Evolutionary conservation across 1,284 basidiomycete genomes (phyloP), one percentile per base, ranked within the genome.

Genomic region (Cryptococcus sp.): DNA sequence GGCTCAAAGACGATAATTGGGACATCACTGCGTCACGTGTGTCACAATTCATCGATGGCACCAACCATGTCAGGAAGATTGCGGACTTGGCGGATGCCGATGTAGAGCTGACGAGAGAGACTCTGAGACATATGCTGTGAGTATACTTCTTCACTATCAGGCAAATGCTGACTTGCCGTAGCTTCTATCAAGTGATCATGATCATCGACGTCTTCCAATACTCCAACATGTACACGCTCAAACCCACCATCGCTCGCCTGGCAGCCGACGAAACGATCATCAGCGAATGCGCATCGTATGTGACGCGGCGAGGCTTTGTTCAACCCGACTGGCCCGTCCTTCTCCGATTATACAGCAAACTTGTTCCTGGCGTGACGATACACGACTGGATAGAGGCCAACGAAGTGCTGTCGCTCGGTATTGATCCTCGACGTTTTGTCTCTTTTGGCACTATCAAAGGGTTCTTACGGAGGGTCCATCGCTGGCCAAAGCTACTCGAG

Each of bases 381-480:
- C 84, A 86, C 47, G 87, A 92, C 52, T 99, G 96, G 95, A 90
- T 93, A 81, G 87, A 92, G 65, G 82, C 83, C 45, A 83, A 92
- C 69, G 82, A 87, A 27, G 85, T 93, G 3, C 82, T 87, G 50
- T 80, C 82, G 7, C 78, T 88, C 19, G 90, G 89, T 1, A 88
- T 99, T 56, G 96, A 99, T 74, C 85, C 92, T 8, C 85, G 95
- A 5, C 85, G 96, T 16, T 96, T 99, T 76, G 88, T 93, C n/a
- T 93, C 90, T 63, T 99, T 99, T 72, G 96, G 95, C 15, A 89
- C 97, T n/a, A 96, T 99, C 80, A 99, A 99, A 80, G 94, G 93
- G 0, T 99, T 98, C 73, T 82, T 99, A 15, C 86, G 91, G 7
- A 83, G 96, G 41, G 88, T 98, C 0, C 92, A 97, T 74, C 86